These are phyloP conservation scores for Xylariaceae sp. DNA, from an alignment of 2,329 filamentous ascomycete species.

Conservation along the genomic window DNA sequence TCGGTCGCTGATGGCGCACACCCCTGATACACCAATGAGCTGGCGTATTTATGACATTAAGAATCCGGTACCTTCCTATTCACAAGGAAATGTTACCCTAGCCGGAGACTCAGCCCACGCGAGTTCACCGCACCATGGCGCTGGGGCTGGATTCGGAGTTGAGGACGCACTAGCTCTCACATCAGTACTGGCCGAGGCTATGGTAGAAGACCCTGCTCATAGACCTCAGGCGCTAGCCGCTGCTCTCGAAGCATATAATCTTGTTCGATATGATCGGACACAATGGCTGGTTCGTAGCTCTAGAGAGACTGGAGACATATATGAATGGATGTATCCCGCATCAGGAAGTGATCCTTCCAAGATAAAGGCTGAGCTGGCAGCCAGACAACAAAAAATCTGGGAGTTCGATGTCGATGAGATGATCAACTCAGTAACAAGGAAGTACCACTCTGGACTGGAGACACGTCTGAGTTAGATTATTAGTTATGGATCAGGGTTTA, in stretches of 20 bases:
- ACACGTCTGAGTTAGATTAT: too few relatives aligned
- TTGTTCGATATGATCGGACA: constrained; percentile 15
- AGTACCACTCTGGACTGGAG: too few relatives aligned
- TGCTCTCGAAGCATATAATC: constrained; percentile 18
- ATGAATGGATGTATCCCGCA: too few relatives aligned
- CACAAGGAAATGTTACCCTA: constrained; percentile 16
- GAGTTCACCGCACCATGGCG: constrained; percentile 21
- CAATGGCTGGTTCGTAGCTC: constrained; percentile 25
- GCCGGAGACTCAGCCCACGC: constrained; percentile 26
- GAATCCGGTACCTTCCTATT: constrained; percentile 20
- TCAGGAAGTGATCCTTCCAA: too few relatives aligned
- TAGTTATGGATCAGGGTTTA: too few relatives aligned
- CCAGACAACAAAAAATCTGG: too few relatives aligned
- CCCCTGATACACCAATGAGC: constrained; percentile 21
- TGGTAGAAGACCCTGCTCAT: constrained; percentile 2
- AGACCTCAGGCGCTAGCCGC: constrained; percentile 11
- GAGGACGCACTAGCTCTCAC: constrained; percentile 40
- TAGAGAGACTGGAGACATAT: too few relatives aligned
- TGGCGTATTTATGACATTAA: constrained; percentile 26
- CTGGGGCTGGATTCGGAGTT: constrained; percentile 28
- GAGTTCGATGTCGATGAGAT: too few relatives aligned
- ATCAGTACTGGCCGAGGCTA: constrained; percentile 40
- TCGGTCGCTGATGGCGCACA: constrained; percentile 15
- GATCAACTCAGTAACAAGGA: too few relatives aligned
- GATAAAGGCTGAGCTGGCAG: too few relatives aligned